Base-by-base conservation (phyloP, 371 early-diverging fungal genomes). In the Mortierella polycephala region DNA sequence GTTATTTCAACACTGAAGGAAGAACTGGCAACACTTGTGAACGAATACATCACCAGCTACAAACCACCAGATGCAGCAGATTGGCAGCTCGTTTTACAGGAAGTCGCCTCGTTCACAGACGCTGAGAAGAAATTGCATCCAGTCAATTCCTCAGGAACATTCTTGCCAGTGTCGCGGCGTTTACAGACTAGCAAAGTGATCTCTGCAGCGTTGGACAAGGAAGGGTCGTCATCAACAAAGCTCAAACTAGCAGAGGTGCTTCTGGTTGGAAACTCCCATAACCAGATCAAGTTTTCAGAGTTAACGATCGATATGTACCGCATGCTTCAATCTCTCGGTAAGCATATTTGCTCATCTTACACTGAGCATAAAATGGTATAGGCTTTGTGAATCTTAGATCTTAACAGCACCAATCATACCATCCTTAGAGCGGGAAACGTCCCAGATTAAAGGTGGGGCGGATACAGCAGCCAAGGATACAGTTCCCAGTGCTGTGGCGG, bases 301-400 rank as follows among this genome's bases (percentile, higher is more conserved):
- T 84, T 98, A 50, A 96, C 96, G 0, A 80, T 98, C 62, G 99
- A 99, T 69, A 96, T 98, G 96, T 97, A 94, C 83, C 90, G 96
- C 37, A 94, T 99, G 73, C 82, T 97, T 40, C 97, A 97, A 71
- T 89, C 94, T 23, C 85, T 99, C 3, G 99, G 85, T 85, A 62
- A 59, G 67, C 23, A 9, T n/a, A 18, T 18, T 3, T 30, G 18
- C 30, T 7, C 7, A 20, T 12, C 30, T 51, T 16, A 0, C 44
- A 18, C 23, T 16, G 11, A 6, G 13, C n/a, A 16, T 47, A 18
- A 41, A n/a, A 12, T 20, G 0, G 42, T 21, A 30, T 4, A 30
- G 30, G 4, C 30, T 30, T 1, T 30, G 30, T 30, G 30, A 30
- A 30, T 4, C 30, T 30, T 30, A 30, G 30, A 30, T 30, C 30